Evolutionary conservation across 352 stramenopile species (phyloP), one percentile per base, ranked within the genome.

Genomic region (Aphanomyces euteiches): DNA sequence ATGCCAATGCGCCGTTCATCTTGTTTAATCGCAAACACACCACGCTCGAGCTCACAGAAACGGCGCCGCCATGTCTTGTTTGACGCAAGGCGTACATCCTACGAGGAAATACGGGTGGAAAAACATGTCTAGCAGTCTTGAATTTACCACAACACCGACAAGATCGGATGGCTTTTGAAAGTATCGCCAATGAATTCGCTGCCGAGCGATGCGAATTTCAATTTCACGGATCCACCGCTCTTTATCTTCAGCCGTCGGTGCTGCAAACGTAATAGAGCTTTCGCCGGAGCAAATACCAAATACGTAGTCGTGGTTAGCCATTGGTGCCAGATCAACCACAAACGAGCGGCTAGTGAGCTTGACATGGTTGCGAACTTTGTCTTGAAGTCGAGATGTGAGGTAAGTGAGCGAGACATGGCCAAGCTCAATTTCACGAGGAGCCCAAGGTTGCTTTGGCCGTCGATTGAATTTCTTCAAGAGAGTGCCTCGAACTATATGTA

Each of bases 301-400:
- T n/a, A 70, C 64, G 15, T 63, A 36, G 4, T 17, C 38, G 40
- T 70, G 40, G 3, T 7, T 8, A 13, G 36, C 34, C 21, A 37
- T 60, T 7, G 48, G 3, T 21, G 19, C 36, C 10, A 70, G n/a
- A 41, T 70, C 47, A 17, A 39, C 19, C 17, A 70, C 47, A 12
- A 47, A 70, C 5, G 64, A 54, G 17, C 53, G 64, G 7, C 45
- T 56, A 8, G 64, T 70, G 37, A 70, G 47, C 17, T 56, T 54
- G 7, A 70, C 40, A 41, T 70, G 64, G 28, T 70, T 70, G 47
- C 64, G 64, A n/a, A 70, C 64, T 12, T 15, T 28, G 10, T 61
- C 8, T 12, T 56, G 43, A 5, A 56, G 47, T 21, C 12, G 19
- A 12, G 37, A 17, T 7, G n/a, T 48, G 0, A 47, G 40, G 54